Percentiles rank a stretch among this genome's conserved stretches.
phyloP scores from a whole-genome alignment of 148 eudicot genomes.

The Cornus suecica region DNA sequence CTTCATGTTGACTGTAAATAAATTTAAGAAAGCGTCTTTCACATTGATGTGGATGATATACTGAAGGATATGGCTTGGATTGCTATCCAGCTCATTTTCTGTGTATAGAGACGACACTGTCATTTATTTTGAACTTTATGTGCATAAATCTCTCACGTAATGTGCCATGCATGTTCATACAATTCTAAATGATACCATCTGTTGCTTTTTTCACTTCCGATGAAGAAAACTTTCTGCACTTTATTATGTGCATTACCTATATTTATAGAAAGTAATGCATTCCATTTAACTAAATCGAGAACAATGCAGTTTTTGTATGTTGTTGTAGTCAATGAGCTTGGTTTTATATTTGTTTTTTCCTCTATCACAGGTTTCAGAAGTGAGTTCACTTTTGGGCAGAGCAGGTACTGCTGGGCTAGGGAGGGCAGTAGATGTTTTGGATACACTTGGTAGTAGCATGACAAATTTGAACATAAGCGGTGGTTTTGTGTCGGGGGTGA shows the following conservation, averaged over 20 bases:
- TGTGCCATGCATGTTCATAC: background rate
- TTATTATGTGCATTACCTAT: background rate
- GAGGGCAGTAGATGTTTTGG: constrained; percentile 87
- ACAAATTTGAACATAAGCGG: constrained; percentile 74
- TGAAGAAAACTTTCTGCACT: background rate
- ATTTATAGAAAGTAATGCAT: background rate
- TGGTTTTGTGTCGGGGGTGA: constrained; percentile 82
- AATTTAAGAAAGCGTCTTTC: background rate
- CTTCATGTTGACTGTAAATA: background rate
- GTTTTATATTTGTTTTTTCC: background rate
- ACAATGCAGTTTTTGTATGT: background rate
- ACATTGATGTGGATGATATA: background rate
- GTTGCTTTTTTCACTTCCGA: too few relatives aligned
- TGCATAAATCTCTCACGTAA: background rate
- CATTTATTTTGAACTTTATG: background rate
- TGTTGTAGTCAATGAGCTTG: background rate
- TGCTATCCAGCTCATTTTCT: background rate
- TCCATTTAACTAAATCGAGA: background rate
- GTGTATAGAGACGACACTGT: background rate
- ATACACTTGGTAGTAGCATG: constrained; percentile 39
- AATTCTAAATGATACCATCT: background rate
- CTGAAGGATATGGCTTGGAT: background rate
- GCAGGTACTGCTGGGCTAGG: constrained; percentile 88
- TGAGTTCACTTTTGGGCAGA: constrained; percentile 80
- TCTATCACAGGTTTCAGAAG: constrained; percentile 69